These are phyloP conservation scores for Euclidium syriacum DNA, from an alignment of 345 rosid species.

Conservation along the genomic window DNA sequence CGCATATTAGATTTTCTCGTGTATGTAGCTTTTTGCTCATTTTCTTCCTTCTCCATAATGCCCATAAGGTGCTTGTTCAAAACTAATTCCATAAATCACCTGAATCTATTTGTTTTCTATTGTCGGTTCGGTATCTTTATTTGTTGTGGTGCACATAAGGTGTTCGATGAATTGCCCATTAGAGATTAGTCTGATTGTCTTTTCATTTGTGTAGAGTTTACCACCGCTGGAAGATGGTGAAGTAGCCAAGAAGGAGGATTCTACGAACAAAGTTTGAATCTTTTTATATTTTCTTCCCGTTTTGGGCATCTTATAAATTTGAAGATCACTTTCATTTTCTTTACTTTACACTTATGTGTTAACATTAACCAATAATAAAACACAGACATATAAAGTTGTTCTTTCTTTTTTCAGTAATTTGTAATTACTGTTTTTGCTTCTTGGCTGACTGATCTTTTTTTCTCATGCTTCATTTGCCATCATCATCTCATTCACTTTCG, in stretches of 20 bases:
- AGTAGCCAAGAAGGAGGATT: slow-evolving; percentile 2
- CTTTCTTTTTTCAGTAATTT: neutral
- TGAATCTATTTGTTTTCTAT: too few relatives aligned
- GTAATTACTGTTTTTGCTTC: too few relatives aligned
- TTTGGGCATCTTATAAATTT: neutral
- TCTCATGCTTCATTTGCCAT: too few relatives aligned
- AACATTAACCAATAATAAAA: neutral
- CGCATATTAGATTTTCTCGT: neutral
- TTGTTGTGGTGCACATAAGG: neutral
- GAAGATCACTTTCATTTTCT: neutral
- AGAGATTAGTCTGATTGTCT: neutral
- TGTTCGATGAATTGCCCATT: slow-evolving; percentile 12
- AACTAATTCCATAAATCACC: neutral
- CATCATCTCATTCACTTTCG: too few relatives aligned
- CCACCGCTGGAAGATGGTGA: slow-evolving; percentile 1
- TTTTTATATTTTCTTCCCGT: neutral
- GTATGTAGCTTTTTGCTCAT: neutral
- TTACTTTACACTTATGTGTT: neutral
- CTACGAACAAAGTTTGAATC: neutral
- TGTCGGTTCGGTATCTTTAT: too few relatives aligned
- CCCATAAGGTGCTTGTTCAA: neutral
- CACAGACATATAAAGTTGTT: neutral
- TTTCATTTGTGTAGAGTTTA: neutral
- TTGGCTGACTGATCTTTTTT: too few relatives aligned
- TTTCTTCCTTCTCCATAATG: neutral